These are phyloP conservation scores for Lobosporangium transversale DNA, from an alignment of 192 early-diverging fungal species.

Conservation along the genomic window DNA sequence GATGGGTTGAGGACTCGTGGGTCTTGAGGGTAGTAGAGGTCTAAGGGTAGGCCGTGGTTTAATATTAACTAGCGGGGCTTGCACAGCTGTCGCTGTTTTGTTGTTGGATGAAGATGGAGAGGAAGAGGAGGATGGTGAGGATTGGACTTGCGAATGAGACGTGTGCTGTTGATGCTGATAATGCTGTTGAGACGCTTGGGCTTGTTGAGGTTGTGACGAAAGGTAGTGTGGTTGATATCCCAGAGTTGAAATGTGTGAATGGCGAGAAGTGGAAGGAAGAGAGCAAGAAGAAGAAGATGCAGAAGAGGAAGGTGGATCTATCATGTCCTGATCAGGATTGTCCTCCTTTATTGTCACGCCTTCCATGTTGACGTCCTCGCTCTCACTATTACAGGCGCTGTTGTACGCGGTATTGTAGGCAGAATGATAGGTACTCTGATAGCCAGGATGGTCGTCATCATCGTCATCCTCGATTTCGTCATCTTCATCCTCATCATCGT, in stretches of 20 bases:
- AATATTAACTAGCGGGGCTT: slow-evolving; percentile 26
- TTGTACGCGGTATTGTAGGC: slow-evolving; percentile 44
- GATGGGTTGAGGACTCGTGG: slow-evolving; percentile 47
- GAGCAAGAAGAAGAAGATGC: slow-evolving; percentile 18
- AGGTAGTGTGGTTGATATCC: neutral
- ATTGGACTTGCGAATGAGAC: neutral
- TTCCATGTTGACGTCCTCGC: slow-evolving; percentile 50
- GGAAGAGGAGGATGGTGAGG: slow-evolving; percentile 10
- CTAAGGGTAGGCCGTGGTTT: slow-evolving; percentile 43
- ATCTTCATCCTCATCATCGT: slow-evolving; percentile 30
- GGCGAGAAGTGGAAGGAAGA: slow-evolving; percentile 1
- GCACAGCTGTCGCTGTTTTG: neutral
- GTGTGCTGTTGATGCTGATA: slow-evolving; percentile 10
- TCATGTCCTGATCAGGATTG: slow-evolving; percentile 37
- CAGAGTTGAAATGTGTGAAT: slow-evolving; percentile 1
- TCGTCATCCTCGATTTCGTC: slow-evolving; percentile 20
- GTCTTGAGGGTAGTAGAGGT: slow-evolving; percentile 40
- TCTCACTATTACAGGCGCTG: slow-evolving; percentile 43
- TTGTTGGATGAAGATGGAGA: slow-evolving; percentile 1
- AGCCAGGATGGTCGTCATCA: slow-evolving; percentile 29
- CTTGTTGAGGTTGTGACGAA: slow-evolving; percentile 18
- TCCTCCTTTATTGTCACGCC: slow-evolving; percentile 34
- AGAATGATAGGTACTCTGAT: slow-evolving; percentile 26
- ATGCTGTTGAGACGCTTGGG: slow-evolving; percentile 11
- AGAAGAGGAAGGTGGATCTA: slow-evolving; percentile 29